Conservation (phyloP, 2,329 filamentous ascomycete species). For the Xylaria arbuscula region DNA sequence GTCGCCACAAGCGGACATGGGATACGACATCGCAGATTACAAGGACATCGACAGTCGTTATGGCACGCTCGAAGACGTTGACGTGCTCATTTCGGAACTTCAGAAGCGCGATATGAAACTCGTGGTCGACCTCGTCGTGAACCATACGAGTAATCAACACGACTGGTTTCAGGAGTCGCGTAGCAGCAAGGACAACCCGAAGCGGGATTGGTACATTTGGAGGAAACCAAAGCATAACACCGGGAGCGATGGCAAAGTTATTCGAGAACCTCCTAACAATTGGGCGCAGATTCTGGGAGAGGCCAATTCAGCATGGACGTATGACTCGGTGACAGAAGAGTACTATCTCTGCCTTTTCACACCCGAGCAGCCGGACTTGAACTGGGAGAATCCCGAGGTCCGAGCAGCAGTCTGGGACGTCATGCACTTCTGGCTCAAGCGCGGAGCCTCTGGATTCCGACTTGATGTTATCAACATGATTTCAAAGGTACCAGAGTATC, state of each 20-base stretch:
- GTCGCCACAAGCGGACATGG: constrained; percentile 74
- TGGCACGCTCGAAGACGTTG: constrained; percentile 74
- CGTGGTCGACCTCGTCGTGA: constrained; percentile 81
- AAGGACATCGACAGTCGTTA: constrained; percentile 73
- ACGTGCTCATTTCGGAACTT: constrained; percentile 68
- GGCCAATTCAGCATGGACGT: constrained; percentile 73
- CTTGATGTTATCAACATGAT: constrained; percentile 81
- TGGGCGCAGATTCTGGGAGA: constrained; percentile 73
- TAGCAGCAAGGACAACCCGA: constrained; percentile 69
- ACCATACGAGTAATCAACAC: constrained; percentile 79
- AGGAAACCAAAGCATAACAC: constrained; percentile 61
- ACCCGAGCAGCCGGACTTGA: constrained; percentile 82
- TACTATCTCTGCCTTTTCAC: constrained; percentile 70
- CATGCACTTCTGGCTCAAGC: constrained; percentile 83
- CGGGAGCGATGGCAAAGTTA: constrained; percentile 53
- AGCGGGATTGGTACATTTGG: constrained; percentile 77
- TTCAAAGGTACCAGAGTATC: constrained; percentile 69
- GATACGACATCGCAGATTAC: constrained; percentile 77
- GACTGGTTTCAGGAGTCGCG: constrained; percentile 77
- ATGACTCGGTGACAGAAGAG: constrained; percentile 44
- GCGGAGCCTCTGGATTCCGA: constrained; percentile 79
- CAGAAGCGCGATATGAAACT: constrained; percentile 74
- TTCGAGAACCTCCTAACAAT: constrained; percentile 78
- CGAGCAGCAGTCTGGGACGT: constrained; percentile 77
- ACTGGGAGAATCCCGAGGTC: constrained; percentile 79